Evolutionary conservation across 1,284 basidiomycete species (phyloP).

Genomic region (Neonothopanus nambi): DNA sequence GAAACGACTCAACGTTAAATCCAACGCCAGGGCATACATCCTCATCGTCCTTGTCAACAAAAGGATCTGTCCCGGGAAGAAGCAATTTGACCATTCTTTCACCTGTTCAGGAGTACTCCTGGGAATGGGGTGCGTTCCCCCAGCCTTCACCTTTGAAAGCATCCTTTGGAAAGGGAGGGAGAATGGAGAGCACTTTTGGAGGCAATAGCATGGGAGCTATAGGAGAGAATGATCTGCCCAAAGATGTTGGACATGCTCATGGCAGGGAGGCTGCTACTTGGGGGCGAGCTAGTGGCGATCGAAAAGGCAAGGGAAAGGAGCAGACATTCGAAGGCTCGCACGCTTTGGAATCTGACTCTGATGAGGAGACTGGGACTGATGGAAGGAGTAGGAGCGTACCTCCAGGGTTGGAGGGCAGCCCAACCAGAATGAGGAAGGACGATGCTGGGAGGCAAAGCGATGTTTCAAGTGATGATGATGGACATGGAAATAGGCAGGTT

Average conservation of each 20-base stretch:
- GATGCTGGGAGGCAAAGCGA: conserved; percentile 25
- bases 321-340: conserved; percentile 22
- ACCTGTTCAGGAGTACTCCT: conserved; percentile 64
- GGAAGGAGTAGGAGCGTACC: conserved; percentile 57
- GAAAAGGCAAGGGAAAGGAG: conserved; percentile 17
- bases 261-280: conserved; percentile 1
- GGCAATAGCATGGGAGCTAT: conserved; percentile 13
- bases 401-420: conserved; percentile 46
- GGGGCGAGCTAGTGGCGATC: neutral
- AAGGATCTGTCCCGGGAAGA: conserved; percentile 11
- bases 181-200: conserved; percentile 26
- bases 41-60: conserved; percentile 19
- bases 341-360: conserved; percentile 21
- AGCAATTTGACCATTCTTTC: conserved; percentile 8
- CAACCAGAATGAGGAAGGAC: conserved; percentile 23
- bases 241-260: neutral
- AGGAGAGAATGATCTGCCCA: neutral
- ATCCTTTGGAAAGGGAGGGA: conserved; percentile 44
- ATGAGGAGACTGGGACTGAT: conserved; percentile 24
- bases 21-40: conserved; percentile 13
- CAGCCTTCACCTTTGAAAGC: conserved; percentile 67
- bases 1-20: conserved; percentile 16
- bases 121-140: conserved; percentile 88
- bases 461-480: conserved; percentile 31
- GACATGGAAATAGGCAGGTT: conserved; percentile 18